phyloP scores from a whole-genome alignment of 768 basidiomycete genomes.

The Floccularia luteovirens region DNA sequence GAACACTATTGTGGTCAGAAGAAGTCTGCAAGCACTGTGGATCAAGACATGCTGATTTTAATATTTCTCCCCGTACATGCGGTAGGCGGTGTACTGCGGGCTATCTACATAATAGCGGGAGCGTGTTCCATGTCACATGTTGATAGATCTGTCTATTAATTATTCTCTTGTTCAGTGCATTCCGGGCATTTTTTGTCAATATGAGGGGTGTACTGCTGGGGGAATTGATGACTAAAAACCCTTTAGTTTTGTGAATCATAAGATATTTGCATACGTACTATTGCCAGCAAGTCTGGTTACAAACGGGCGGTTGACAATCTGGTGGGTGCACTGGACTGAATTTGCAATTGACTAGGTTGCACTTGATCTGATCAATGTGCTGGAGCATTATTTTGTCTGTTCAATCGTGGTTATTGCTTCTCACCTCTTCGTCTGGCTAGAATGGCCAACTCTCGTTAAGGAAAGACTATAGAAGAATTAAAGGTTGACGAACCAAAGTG shows the following conservation, averaged over 20 bases:
- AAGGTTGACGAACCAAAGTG: conserved; percentile 30
- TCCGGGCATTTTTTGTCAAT: conserved; percentile 51
- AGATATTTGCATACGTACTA: conserved; percentile 39
- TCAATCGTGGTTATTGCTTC: conserved; percentile 4
- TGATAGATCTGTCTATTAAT: too few species aligned
- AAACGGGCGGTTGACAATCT: conserved; percentile 41
- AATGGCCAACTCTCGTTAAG: conserved; percentile 4
- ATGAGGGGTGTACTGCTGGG: conserved; percentile 64
- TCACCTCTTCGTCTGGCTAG: conserved; percentile 56
- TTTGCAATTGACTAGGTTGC: conserved; percentile 50
- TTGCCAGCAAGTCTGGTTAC: conserved; percentile 59
- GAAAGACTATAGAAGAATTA: neutral
- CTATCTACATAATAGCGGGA: too few species aligned
- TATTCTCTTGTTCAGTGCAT: too few species aligned
- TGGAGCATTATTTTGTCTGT: conserved; percentile 2
- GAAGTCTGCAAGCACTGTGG: too few species aligned
- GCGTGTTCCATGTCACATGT: too few species aligned
- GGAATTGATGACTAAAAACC: conserved; percentile 44
- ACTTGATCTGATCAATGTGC: conserved; percentile 43
- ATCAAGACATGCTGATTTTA: too few species aligned
- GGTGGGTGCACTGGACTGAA: conserved; percentile 52
- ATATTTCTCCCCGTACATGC: too few species aligned
- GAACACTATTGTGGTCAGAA: too few species aligned
- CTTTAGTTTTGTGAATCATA: conserved; percentile 11
- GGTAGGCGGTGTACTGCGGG: too few species aligned